These are phyloP conservation scores for Parafenestella ontariensis DNA, from an alignment of 2,329 filamentous ascomycete genomes.

Conservation along the genomic window DNA sequence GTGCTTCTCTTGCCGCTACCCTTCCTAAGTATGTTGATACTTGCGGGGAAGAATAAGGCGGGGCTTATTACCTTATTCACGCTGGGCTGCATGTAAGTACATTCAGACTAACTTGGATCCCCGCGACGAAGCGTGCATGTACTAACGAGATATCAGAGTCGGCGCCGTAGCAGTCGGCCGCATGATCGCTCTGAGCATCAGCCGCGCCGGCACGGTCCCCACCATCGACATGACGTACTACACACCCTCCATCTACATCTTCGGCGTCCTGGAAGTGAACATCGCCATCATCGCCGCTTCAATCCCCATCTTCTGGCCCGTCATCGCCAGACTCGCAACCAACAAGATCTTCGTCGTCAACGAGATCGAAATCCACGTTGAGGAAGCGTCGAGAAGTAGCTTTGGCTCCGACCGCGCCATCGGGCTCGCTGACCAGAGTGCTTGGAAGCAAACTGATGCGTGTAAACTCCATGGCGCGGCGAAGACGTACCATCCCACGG, in stretches of 20 bases:
- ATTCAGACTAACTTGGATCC: neutral
- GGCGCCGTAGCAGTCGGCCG: constrained; percentile 38
- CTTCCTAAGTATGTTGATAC: constrained; percentile 38
- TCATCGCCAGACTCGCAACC: constrained; percentile 36
- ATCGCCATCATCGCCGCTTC: constrained; percentile 48
- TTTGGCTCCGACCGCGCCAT: constrained; percentile 21
- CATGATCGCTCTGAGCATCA: constrained; percentile 35
- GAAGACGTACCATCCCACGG: constrained; percentile 14
- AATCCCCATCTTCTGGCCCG: constrained; percentile 50
- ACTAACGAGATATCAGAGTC: constrained; percentile 29
- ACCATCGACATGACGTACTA: constrained; percentile 40
- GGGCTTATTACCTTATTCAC: constrained; percentile 41
- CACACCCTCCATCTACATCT: constrained; percentile 40
- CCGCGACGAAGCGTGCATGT: neutral
- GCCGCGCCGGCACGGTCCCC: constrained; percentile 42
- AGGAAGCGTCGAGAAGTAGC: constrained; percentile 25
- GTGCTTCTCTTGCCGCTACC: constrained; percentile 41
- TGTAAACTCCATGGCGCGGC: constrained; percentile 22
- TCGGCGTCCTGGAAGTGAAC: constrained; percentile 48
- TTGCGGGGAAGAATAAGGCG: constrained; percentile 36
- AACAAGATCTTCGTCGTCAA: constrained; percentile 50
- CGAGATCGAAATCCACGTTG: constrained; percentile 46
- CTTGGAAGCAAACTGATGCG: constrained; percentile 15
- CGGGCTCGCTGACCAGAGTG: constrained; percentile 20
- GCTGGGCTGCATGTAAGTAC: constrained; percentile 45